A percentile compares a stretch with the other conserved stretches of the same genome.
phyloP scores from a whole-genome alignment of 495 filamentous ascomycete genomes.

The Neurospora cerealis region DNA sequence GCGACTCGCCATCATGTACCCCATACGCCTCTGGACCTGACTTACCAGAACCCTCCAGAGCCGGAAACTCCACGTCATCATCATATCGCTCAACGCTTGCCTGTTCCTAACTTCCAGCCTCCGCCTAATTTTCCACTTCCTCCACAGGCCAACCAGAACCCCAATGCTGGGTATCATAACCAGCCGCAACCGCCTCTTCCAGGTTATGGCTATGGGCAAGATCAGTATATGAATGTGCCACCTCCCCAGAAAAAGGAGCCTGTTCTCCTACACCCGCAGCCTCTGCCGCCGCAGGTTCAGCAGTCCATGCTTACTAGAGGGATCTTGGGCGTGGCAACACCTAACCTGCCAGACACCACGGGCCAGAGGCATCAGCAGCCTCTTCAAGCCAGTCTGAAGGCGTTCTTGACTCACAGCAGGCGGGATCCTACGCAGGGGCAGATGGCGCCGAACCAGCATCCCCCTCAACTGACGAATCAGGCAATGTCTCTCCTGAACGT shows the following conservation, averaged over 20 bases:
- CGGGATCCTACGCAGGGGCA: slow-evolving; percentile 32
- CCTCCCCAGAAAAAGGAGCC: slow-evolving; percentile 26
- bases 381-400: not conserved
- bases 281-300: slow-evolving; percentile 41
- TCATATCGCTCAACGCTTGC: slow-evolving; percentile 27
- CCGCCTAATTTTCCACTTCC: slow-evolving; percentile 37
- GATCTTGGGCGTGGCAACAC: slow-evolving; percentile 14
- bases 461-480: slow-evolving; percentile 33
- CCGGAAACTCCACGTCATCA: slow-evolving; percentile 31
- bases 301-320: slow-evolving; percentile 29
- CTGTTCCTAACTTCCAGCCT: slow-evolving; percentile 23
- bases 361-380: slow-evolving; percentile 28
- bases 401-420: not conserved
- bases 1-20: slow-evolving; percentile 11
- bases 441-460: slow-evolving; percentile 9
- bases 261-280: slow-evolving; percentile 43
- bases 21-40: slow-evolving; percentile 35
- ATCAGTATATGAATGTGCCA: slow-evolving; percentile 12
- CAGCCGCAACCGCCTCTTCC: slow-evolving; percentile 10
- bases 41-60: slow-evolving; percentile 22
- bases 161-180: slow-evolving; percentile 6
- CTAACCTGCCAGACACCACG: slow-evolving; percentile 15
- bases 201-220: slow-evolving; percentile 17
- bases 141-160: slow-evolving; percentile 11
- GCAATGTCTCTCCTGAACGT: slow-evolving; percentile 53